phyloP scores from a whole-genome alignment of 192 early-diverging fungal species.

The Helicostylum pulchrum region DNA sequence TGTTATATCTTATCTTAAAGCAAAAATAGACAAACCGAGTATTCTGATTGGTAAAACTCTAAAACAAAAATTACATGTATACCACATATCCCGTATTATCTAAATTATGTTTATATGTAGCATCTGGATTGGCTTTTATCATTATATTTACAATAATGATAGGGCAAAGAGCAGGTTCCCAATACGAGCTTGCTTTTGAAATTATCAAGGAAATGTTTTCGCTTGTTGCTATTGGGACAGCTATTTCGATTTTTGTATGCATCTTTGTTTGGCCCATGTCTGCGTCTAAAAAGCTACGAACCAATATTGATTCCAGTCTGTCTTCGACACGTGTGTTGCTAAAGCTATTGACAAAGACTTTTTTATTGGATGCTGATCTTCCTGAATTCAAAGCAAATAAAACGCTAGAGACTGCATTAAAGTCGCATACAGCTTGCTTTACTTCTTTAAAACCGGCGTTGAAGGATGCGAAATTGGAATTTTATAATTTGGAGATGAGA shows the following conservation, averaged over 20 bases:
- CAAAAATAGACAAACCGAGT: conserved; percentile 41
- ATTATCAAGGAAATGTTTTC: conserved; percentile 38
- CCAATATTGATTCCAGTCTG: conserved; percentile 44
- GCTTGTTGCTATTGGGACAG: conserved; percentile 36
- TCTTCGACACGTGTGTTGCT: conserved; percentile 54
- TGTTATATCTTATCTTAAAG: conserved; percentile 45
- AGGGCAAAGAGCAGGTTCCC: conserved; percentile 35
- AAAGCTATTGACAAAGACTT: conserved; percentile 60
- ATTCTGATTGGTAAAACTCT: conserved; percentile 46
- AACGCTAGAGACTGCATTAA: conserved; percentile 54
- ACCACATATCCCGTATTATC: background rate
- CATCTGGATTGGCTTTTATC: conserved; percentile 45
- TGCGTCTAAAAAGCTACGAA: conserved; percentile 48
- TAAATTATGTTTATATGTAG: background rate
- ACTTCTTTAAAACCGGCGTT: conserved; percentile 51
- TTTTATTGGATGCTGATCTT: conserved; percentile 50
- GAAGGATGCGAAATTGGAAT: conserved; percentile 51
- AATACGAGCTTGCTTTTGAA: conserved; percentile 35
- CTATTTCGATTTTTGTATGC: conserved; percentile 37
- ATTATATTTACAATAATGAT: conserved; percentile 45
- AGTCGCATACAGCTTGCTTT: conserved; percentile 54
- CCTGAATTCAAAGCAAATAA: conserved; percentile 46
- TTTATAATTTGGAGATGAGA: conserved; percentile 46
- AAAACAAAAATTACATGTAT: background rate
- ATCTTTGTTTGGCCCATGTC: conserved; percentile 48